Evolutionary conservation across 2,329 filamentous ascomycete genomes (phyloP), one percentile per base, ranked within the genome.

Genomic region (Lizonia empirigonia): DNA sequence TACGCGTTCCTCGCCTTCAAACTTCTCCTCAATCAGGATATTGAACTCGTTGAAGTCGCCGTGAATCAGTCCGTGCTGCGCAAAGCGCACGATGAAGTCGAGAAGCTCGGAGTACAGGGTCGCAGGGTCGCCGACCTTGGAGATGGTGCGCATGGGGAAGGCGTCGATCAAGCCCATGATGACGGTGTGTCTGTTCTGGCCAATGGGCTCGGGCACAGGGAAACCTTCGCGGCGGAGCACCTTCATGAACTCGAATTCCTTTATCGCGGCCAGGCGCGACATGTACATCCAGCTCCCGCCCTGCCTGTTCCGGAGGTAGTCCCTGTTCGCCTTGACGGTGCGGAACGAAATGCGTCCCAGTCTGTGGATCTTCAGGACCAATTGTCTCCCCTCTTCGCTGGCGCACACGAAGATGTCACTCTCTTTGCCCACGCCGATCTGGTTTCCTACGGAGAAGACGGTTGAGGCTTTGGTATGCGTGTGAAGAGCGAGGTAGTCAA

Each of bases 31-130:
- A 71, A 99, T 86, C 26, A 99, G 79, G 58, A 99, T 93, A 73
- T 99, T 99, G 81, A 99, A 99, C 74, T 99, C 95, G 78, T 99
- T 99, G 78, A 95, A 99, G 72, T 99, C 94, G 56, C 94, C 94
- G 70, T 99, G 94, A 55, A 99, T 99, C 38, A 99, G 78, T 6
- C 94, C 94, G 62, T 92, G 86, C 55, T 85, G 85, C 5, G 94
- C 93, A 32, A 99, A 80, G 22, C 86, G 84, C 34, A 99, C 78
- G 48, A 99, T 91, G 63, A 97, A 83, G 33, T 85, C 82, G 67
- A 99, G 95, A 26, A 99, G 79, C 54, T 97, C 91, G n/a, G 86
- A 87, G 70, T 99, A 99, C 5, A 99, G 80, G n/a, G 77, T 77
- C 2, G 91, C 89, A 0, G 93, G 91, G 61, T 97, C 84, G 24